Evolutionary conservation across 495 filamentous ascomycete genomes (phyloP).

Genomic region (Bombardia bombarda): DNA sequence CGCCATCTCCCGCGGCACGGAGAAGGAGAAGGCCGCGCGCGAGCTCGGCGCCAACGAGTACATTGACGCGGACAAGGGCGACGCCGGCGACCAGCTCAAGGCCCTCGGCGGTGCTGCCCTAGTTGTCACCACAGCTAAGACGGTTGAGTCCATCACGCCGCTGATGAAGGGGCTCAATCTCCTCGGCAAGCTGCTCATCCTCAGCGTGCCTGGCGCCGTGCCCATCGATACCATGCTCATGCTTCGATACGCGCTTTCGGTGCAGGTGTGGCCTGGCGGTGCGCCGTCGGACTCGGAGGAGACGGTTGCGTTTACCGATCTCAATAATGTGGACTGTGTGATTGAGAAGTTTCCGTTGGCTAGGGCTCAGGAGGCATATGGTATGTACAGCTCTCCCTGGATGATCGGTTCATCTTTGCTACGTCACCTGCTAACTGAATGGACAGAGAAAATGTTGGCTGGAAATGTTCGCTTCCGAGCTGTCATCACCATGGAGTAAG

Average conservation of each 20-base stretch:
- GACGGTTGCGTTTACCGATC: constrained; percentile 49
- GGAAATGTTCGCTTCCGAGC: no score
- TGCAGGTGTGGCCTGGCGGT: constrained; percentile 54
- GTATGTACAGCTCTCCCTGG: no score
- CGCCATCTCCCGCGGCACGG: constrained; percentile 45
- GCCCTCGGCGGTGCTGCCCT: constrained; percentile 53
- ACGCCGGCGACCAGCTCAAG: constrained; percentile 40
- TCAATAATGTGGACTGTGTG: constrained; percentile 50
- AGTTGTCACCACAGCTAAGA: constrained; percentile 57
- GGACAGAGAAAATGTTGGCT: no score
- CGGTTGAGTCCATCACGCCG: constrained; percentile 40
- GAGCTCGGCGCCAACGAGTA: constrained; percentile 58
- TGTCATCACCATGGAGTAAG: no score
- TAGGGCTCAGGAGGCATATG: constrained; percentile 43
- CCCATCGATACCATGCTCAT: constrained; percentile 41
- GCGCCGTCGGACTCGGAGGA: constrained; percentile 57
- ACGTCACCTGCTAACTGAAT: no score
- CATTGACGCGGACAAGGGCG: constrained; percentile 48
- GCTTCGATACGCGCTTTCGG: constrained; percentile 40
- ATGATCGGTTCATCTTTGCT: no score
- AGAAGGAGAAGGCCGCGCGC: constrained; percentile 50
- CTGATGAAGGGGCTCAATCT: constrained; percentile 44
- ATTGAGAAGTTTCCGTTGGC: constrained; percentile 52
- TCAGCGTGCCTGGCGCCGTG: constrained; percentile 45
- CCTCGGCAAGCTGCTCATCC: constrained; percentile 49